Conservation (phyloP, 345 rosid genomes). For the Atalantia buxifolia region DNA sequence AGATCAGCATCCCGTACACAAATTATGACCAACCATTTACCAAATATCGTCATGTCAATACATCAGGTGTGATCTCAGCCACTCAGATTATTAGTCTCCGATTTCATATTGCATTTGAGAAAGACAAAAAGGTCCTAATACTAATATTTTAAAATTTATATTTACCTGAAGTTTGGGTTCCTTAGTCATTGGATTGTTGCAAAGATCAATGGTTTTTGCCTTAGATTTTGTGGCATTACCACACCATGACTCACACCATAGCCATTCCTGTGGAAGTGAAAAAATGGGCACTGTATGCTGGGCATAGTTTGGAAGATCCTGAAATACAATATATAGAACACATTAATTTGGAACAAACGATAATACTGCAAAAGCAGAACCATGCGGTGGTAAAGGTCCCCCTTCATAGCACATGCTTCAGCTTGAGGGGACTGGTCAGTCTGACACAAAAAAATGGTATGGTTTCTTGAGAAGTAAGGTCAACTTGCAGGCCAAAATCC, state of each 20-base stretch:
- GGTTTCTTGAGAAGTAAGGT: neutral
- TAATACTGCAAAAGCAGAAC: neutral
- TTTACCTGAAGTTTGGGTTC: constrained; percentile 96
- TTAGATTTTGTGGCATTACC: constrained; percentile 93
- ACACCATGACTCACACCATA: constrained; percentile 99
- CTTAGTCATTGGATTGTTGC: constrained; percentile 99
- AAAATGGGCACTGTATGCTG: constrained; percentile 92
- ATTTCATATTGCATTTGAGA: neutral
- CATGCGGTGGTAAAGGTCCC: neutral
- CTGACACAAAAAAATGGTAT: neutral
- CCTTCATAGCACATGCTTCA: neutral
- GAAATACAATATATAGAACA: constrained; percentile 28
- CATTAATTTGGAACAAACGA: constrained; percentile 11
- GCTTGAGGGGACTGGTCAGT: neutral
- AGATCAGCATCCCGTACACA: neutral
- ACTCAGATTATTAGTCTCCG: neutral
- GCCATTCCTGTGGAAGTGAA: constrained; percentile 96
- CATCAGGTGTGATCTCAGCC: neutral
- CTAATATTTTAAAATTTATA: neutral
- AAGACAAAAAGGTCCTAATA: neutral
- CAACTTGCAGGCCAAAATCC: neutral
- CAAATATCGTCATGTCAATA: no score
- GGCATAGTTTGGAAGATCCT: constrained; percentile 99
- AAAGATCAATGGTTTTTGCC: constrained; percentile 95
- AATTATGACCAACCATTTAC: neutral